A percentile compares a stretch with the other conserved stretches of the same genome.
Conservation (phyloP, 257 asterid species). For the Avicennia marina region DNA sequence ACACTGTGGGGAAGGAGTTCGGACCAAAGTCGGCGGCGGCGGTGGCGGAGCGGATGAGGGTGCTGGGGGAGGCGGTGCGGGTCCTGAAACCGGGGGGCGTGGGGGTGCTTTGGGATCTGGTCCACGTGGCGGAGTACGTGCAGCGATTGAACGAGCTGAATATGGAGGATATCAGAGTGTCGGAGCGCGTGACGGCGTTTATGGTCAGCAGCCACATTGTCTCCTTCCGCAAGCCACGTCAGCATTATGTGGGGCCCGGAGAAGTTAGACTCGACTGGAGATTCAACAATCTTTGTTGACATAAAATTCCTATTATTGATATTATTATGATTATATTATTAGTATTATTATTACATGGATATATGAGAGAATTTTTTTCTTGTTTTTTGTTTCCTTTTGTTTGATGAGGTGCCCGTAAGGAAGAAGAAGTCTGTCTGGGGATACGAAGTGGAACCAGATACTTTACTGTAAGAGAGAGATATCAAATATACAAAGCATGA, state of each 20-base stretch:
- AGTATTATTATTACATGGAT: no score
- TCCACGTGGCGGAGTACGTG: constrained; percentile 65
- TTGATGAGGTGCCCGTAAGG: background rate
- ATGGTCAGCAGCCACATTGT: constrained; percentile 76
- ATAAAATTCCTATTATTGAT: no score
- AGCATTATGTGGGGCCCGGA: constrained; percentile 49
- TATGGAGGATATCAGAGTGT: constrained; percentile 70
- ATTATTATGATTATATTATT: no score
- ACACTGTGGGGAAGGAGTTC: constrained; percentile 68
- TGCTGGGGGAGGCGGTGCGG: constrained; percentile 60
- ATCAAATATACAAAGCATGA: no score
- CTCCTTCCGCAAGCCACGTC: constrained; percentile 63
- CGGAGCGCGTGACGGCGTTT: constrained; percentile 75
- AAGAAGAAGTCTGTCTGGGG: background rate
- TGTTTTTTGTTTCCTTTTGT: background rate
- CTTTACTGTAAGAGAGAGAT: no score
- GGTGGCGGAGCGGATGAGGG: constrained; percentile 73
- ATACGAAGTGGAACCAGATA: constrained; percentile 14
- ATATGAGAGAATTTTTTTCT: background rate
- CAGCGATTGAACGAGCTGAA: constrained; percentile 53
- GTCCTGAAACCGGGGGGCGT: constrained; percentile 72
- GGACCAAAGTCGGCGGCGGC: constrained; percentile 55
- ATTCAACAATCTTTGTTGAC: constrained; percentile 55
- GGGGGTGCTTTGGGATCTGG: constrained; percentile 74
- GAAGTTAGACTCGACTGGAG: constrained; percentile 74